Conservation (phyloP, 2,329 filamentous ascomycete species). For the Septoria petroselini region DNA sequence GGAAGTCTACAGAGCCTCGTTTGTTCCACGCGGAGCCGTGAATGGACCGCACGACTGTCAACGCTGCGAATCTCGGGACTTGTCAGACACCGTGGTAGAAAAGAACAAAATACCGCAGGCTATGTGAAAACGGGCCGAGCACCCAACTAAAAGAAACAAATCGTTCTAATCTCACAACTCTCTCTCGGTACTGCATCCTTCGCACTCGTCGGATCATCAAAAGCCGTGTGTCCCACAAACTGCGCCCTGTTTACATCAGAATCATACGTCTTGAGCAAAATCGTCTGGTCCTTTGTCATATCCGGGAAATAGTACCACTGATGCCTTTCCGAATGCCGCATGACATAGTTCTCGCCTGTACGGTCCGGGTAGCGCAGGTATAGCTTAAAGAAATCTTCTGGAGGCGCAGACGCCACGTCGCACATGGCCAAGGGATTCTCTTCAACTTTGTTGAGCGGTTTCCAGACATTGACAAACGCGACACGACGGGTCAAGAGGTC, state of each 20-base stretch:
- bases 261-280: slow-evolving; percentile 44
- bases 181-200: slow-evolving; percentile 38
- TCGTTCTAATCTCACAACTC: slow-evolving; percentile 43
- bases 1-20: slow-evolving; percentile 55
- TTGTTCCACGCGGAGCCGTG: slow-evolving; percentile 60
- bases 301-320: slow-evolving; percentile 44
- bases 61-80: slow-evolving; percentile 56
- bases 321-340: slow-evolving; percentile 37
- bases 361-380: slow-evolving; percentile 42
- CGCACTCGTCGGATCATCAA: slow-evolving; percentile 39
- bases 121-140: background rate
- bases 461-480: slow-evolving; percentile 54
- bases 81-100: too few relatives aligned
- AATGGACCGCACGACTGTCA: slow-evolving; percentile 57
- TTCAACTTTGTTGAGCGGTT: slow-evolving; percentile 45
- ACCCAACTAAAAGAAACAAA: slow-evolving; percentile 40
- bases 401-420: slow-evolving; percentile 39
- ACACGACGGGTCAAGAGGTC: slow-evolving; percentile 45
- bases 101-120: too few relatives aligned
- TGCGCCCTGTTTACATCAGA: slow-evolving; percentile 35
- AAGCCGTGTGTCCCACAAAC: slow-evolving; percentile 43
- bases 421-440: slow-evolving; percentile 45
- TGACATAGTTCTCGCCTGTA: slow-evolving; percentile 44
- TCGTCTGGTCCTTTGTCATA: slow-evolving; percentile 40
- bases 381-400: slow-evolving; percentile 44